Base-by-base conservation (phyloP, 345 rosid genomes). In the Viola odorata region DNA sequence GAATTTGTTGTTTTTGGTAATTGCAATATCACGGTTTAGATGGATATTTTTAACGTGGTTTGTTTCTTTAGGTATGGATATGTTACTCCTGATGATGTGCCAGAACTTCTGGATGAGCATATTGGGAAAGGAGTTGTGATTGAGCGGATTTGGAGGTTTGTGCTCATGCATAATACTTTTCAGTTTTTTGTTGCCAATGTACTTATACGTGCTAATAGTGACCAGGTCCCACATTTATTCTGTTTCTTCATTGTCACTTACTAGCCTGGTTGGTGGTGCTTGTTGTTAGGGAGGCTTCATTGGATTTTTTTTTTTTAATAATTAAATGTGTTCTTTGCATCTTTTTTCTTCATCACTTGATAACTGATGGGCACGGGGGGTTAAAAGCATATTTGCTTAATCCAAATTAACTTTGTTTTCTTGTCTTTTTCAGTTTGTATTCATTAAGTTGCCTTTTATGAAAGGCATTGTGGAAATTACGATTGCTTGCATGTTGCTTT, bases 81-180 rank as follows among this genome's bases (percentile, higher is more conserved):
- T 77, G 98, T 92, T 17, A 84, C 94, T 69, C 96, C 98, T 16
- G 79, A 75, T 57, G 97, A 92, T 65, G 91, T 92, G 56, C 91
- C 96, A 71, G 88, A 80, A 58, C 50, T 92, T 79, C 81, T 92
- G 32, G 96, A 92, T 69, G 86, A 87, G 84, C 97, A 92, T 78
- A 83, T 92, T 67, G 84, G 79, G 6, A 78, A 84, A 72, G 96
- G 97, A 68, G 71, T 75, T 61, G 77, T 86, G 55, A 71, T 92
- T 54, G 79, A 86, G 66, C 80, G 88, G 38, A 80, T 90, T 65
- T 85, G 84, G 88, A 92, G 99, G 99, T 92, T 36, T 65, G 63
- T 55, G 1, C 32, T 48, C 8, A 7, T 55, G 39, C 8, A 2
- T 37, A 37, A 15, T 37, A 12, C 12, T 16, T 49, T 55, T 7